Evolutionary conservation across 352 stramenopile species (phyloP).

Genomic region (Phytophthora idaei): DNA sequence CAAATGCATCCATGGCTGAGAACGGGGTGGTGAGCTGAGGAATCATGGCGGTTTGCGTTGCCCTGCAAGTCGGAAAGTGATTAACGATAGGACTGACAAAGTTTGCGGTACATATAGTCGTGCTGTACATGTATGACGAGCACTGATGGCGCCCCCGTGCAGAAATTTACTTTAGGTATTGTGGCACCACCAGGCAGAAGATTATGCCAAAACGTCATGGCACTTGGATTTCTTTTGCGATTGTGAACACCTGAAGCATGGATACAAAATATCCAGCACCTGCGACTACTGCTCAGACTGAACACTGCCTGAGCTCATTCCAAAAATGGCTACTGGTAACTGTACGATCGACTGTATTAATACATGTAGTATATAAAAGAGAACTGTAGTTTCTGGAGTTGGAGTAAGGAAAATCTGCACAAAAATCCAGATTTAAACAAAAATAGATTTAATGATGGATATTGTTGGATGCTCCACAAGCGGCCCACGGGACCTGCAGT

Average conservation of each 20-base stretch:
- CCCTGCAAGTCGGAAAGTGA: conserved; percentile 32
- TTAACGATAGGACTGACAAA: conserved; percentile 1
- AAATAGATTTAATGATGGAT: too few relatives aligned
- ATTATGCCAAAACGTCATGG: background rate
- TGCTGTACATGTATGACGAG: background rate
- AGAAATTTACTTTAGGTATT: background rate
- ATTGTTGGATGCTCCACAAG: too few relatives aligned
- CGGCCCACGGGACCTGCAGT: too few relatives aligned
- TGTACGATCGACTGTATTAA: too few relatives aligned
- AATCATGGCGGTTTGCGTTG: conserved; percentile 9
- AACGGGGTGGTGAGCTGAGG: background rate
- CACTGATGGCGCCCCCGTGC: background rate
- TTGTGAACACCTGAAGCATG: background rate
- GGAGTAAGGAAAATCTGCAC: too few relatives aligned
- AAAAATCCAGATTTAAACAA: too few relatives aligned
- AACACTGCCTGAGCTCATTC: too few relatives aligned
- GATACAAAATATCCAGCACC: background rate
- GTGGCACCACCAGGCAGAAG: background rate
- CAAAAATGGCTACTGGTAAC: too few relatives aligned
- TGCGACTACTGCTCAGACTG: background rate
- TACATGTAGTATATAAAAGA: too few relatives aligned
- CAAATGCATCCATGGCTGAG: conserved; percentile 10
- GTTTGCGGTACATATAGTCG: background rate
- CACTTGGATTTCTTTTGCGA: background rate
- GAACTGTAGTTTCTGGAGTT: too few relatives aligned